A percentile compares a stretch with the other conserved stretches of the same genome.
phyloP scores from a whole-genome alignment of 768 basidiomycete species.

The Xanthoconium stramineum region DNA sequence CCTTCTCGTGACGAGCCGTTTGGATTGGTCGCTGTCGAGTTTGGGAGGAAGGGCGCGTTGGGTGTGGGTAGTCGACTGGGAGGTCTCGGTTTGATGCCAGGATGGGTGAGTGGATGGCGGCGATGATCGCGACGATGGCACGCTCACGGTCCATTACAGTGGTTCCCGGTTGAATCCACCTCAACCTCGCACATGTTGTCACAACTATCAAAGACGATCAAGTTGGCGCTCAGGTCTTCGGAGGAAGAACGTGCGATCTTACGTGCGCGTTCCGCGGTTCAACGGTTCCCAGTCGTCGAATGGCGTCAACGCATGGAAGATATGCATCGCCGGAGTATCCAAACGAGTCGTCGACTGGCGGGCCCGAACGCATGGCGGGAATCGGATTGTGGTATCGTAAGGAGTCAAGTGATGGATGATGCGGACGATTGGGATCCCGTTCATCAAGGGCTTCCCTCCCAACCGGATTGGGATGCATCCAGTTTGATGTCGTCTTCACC shows the following conservation, averaged over 20 bases:
- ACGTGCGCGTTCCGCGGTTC: constrained; percentile 89
- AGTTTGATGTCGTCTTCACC: constrained; percentile 44
- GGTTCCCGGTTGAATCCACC: constrained; percentile 95
- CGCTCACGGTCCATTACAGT: constrained; percentile 42
- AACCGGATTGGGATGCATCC: constrained; percentile 75
- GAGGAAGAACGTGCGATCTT: constrained; percentile 90
- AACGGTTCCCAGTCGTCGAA: constrained; percentile 96
- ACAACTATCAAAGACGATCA: constrained; percentile 91
- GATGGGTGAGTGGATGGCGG: constrained; percentile 67
- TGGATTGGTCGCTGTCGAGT: constrained; percentile 93
- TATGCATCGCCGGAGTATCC: constrained; percentile 86
- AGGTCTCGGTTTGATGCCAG: constrained; percentile 95
- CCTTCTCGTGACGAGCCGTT: constrained; percentile 97
- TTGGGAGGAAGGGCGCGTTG: constrained; percentile 93
- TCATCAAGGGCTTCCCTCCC: constrained; percentile 56
- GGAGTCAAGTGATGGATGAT: constrained; percentile 51
- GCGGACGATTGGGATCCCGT: constrained; percentile 81
- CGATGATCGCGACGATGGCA: no score
- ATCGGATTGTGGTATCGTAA: constrained; percentile 55
- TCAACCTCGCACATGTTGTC: constrained; percentile 94
- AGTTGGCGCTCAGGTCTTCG: constrained; percentile 87
- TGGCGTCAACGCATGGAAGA: constrained; percentile 97
- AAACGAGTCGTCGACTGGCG: constrained; percentile 62
- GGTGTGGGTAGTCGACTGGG: constrained; percentile 93
- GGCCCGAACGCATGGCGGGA: constrained; percentile 75